Evolutionary conservation across 2,329 filamentous ascomycete genomes (phyloP), one percentile per base, ranked within the genome.

Genomic region (Botrytis aclada): DNA sequence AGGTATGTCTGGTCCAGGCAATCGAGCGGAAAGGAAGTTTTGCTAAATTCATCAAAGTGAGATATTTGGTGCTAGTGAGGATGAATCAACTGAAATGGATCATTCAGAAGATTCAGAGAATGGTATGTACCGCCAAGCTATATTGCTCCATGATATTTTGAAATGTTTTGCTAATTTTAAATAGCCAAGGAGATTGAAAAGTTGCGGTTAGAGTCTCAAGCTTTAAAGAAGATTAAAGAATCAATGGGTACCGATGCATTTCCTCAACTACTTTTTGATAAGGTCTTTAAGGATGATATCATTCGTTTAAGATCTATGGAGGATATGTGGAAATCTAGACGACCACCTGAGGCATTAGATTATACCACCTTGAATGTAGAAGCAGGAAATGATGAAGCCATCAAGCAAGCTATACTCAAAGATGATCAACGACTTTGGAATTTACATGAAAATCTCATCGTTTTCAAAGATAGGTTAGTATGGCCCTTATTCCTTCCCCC

Each of bases 291-390:
- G 75, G 86, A 92, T 67, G 96, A 99, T 79, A 92, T 99, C 71
- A 86, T 92, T 76, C 89, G 96, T 25, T 82, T 99, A 72, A 88
- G 90, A 58, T 92, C 91, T 22, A 97, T 98, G 88, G 92, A 96
- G 80, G 95, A 97, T 75, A 97, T 98, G 94, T 99, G 96, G 96
- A 97, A 94, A 82, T 90, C 89, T 6, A 88, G 94, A 76, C 88
- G 89, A 75, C 86, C 91, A 2, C 96, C 95, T 0, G 86, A 92
- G 77, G 84, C 93, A 12, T 85, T 98, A 20, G 86, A 91, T 56
- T 97, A 92, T 81, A 86, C 90, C 20, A 81, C 83, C 0, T 80
- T 95, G 2, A 82, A 88, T 64, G 80, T 85, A 32, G 85, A 89
- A 70, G 85, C 88, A 3, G 84, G 83, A 1, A 82, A 88, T 14